These are phyloP conservation scores for Poteriospumella lacustris DNA, from an alignment of 108 stramenopile species.

Conservation along the genomic window DNA sequence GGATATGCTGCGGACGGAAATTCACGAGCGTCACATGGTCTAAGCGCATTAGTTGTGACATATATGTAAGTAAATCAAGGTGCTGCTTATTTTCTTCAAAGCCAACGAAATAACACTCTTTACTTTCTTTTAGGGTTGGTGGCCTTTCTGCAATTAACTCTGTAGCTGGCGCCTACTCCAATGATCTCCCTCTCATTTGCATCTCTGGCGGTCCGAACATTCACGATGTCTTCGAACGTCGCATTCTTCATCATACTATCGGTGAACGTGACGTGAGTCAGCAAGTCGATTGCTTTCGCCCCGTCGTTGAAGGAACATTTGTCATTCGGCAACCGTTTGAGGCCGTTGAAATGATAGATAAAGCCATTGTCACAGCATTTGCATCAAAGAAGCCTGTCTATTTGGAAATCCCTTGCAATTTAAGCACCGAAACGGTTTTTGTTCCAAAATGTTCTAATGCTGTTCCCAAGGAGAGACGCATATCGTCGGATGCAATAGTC, in stretches of 20 bases:
- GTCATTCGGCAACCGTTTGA: background rate
- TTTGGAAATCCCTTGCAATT: background rate
- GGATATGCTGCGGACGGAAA: slow-evolving; percentile 23
- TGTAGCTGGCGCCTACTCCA: slow-evolving; percentile 29
- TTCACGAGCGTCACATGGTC: background rate
- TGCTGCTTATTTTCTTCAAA: background rate
- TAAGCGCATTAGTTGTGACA: background rate
- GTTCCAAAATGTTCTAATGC: no score
- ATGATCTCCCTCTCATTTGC: slow-evolving; percentile 24
- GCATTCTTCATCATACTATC: slow-evolving; percentile 5
- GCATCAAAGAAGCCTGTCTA: background rate
- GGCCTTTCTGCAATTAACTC: slow-evolving; percentile 23
- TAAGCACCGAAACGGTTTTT: background rate
- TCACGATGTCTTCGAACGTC: background rate
- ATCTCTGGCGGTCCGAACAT: slow-evolving; percentile 21
- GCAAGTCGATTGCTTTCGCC: background rate
- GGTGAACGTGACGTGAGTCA: slow-evolving; percentile 4
- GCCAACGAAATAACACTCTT: background rate
- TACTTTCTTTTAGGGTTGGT: slow-evolving; percentile 10
- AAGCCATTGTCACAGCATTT: background rate
- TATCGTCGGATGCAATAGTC: no score
- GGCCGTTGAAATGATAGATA: background rate
- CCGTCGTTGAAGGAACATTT: background rate
- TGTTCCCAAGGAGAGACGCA: no score
- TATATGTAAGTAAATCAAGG: background rate